Conservation (phyloP, 2,329 filamentous ascomycete genomes). For the Fusarium sp. region DNA sequence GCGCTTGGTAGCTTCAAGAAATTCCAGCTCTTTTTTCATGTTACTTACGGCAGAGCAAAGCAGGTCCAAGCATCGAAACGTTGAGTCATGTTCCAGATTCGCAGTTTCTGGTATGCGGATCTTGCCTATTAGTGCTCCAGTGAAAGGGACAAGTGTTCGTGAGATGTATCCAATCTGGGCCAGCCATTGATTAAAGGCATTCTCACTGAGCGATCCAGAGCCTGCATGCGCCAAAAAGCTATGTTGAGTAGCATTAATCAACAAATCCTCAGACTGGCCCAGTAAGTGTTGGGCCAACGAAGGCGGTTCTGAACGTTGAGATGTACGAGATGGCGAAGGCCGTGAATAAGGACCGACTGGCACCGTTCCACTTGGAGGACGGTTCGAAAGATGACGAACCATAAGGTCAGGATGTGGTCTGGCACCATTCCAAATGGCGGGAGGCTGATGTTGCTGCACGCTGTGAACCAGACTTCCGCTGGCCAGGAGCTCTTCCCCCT, state of each 20-base stretch:
- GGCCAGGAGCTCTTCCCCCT: slow-evolving; percentile 6
- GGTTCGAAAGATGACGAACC: slow-evolving; percentile 4
- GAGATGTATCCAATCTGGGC: slow-evolving; percentile 13
- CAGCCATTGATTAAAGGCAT: slow-evolving; percentile 5
- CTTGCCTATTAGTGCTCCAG: slow-evolving; percentile 8
- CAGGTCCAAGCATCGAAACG: slow-evolving; percentile 4
- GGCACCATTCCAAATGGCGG: background rate
- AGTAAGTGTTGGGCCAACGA: slow-evolving; percentile 3
- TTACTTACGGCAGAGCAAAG: slow-evolving; percentile 3
- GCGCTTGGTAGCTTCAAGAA: slow-evolving; percentile 6
- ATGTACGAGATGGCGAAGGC: background rate
- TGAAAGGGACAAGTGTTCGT: slow-evolving; percentile 8
- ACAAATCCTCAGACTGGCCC: background rate
- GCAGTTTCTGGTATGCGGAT: slow-evolving; percentile 7
- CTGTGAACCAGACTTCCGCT: slow-evolving; percentile 7
- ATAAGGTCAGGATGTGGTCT: slow-evolving; percentile 3
- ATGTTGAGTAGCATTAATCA: slow-evolving; percentile 5
- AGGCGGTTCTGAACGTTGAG: slow-evolving; percentile 2
- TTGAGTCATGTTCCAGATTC: slow-evolving; percentile 5
- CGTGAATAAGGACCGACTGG: background rate
- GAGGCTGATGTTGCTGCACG: slow-evolving; percentile 1
- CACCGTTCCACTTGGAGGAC: background rate
- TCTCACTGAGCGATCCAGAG: slow-evolving; percentile 4
- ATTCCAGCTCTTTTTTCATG: slow-evolving; percentile 7
- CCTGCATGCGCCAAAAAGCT: slow-evolving; percentile 4